Evolutionary conservation across 768 basidiomycete genomes (phyloP).

Genomic region (Pleurotus pulmonarius): DNA sequence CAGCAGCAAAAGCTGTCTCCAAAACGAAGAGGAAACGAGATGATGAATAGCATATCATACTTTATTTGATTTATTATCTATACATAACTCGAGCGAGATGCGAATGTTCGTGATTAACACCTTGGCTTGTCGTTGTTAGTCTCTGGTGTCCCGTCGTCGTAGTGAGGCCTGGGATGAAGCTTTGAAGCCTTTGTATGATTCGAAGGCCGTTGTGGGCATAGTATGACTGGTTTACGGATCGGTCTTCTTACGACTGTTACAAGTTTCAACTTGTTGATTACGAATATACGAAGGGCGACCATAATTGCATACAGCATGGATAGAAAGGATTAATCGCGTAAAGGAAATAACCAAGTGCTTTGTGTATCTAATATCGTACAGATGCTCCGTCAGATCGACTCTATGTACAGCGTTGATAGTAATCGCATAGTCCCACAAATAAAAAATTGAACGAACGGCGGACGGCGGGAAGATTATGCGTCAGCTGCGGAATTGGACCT

Average conservation of each 20-base stretch:
- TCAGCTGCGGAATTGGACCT: conserved; percentile 11
- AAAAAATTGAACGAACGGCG: background rate
- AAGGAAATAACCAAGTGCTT: conserved; percentile 11
- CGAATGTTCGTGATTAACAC: too few species aligned
- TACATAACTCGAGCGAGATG: too few species aligned
- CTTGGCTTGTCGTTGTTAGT: too few species aligned
- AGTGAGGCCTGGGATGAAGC: too few species aligned
- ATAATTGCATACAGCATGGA: background rate
- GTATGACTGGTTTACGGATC: too few species aligned
- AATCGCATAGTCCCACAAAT: background rate
- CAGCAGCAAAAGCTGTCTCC: conserved; percentile 57
- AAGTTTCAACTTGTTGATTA: too few species aligned
- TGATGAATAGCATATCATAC: conserved; percentile 16
- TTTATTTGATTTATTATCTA: background rate
- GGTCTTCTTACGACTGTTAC: too few species aligned
- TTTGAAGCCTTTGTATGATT: too few species aligned
- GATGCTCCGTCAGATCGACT: conserved; percentile 3
- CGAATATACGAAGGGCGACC: too few species aligned
- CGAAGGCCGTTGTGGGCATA: too few species aligned
- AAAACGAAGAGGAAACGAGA: conserved; percentile 39
- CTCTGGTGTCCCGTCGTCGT: too few species aligned
- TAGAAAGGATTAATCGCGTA: conserved; percentile 8
- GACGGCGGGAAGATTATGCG: conserved; percentile 5
- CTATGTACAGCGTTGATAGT: conserved; percentile 3
- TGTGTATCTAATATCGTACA: conserved; percentile 1